Base-by-base conservation (phyloP, 2,329 filamentous ascomycete genomes). In the Aureobasidium melanogenum region DNA sequence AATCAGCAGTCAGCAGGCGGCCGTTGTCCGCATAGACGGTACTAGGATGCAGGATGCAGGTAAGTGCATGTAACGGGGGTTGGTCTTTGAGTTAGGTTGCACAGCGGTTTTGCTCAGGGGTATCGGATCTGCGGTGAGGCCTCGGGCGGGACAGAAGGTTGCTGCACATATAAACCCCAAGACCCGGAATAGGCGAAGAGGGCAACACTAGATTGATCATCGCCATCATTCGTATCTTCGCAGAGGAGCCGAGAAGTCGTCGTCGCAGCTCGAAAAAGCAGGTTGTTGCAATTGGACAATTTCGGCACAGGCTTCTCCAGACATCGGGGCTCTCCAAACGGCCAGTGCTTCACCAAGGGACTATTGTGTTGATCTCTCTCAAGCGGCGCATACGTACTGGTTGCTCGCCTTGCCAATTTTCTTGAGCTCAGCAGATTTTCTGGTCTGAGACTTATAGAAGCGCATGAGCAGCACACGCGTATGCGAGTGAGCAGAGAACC, bases 271-370 rank as follows among this genome's bases (percentile, higher is more conserved):
- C 30, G n/a, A 28, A 34, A 28, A 28, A 26, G 34, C 24, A 39
- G 50, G 50, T 41, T 54, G 22, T 39, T 28, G 9, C 19, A 39
- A 17, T 39, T 28, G 14, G 10, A 2, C 36, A 44, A 54, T 56
- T 24, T 56, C 52, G 52, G 52, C 24, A 2, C 8, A 43, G 10
- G 26, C 52, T 44, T 56, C 52, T 56, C 52, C 52, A 56, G 52
- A 56, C 24, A 10, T 9, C 34, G n/a, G 24, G 24, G 52, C 38
- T 24, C 52, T 44, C 38, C 51, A 32, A 44, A 56, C 52, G 52
- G 52, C 52, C 52, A 56, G 52, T 56, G 52, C 52, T 56, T 32
- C 38, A 56, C 38, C 52, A 43, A 56, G 52, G 52, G 52, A 54
- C 50, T 54, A 10, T 30, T n/a, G 43, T 56, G 52, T 56, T 56